Base-by-base conservation (phyloP, 176 grass and related monocot genomes). In the Elaeis guineensis region DNA sequence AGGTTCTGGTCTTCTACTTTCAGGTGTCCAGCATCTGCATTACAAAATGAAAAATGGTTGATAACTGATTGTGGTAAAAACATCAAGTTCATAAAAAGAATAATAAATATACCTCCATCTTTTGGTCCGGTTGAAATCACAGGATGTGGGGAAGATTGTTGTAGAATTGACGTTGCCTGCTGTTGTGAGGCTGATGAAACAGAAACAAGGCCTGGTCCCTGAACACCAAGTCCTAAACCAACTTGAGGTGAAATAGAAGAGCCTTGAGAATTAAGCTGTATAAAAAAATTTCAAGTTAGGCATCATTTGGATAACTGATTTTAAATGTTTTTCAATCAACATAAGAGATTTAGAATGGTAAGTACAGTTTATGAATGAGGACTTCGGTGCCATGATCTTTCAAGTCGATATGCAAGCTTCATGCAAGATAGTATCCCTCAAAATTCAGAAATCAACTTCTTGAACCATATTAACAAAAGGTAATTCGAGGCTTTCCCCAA, bases 201-300 rank as follows among this genome's bases (percentile, higher is more conserved):
- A 86, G 62, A 75, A 77, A 19, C 29, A 66, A 75, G 79, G 86
- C 87, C 88, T 92, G 78, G 51, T 53, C 73, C 87, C 72, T 86
- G 94, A 69, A 67, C 76, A 30, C 76, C 82, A 70, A 83, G 70
- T 3, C 77, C 86, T 51, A 84, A 26, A 63, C 75, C 79, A 32
- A 76, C 75, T 78, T 95, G 90, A 60, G 84, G 71, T 53, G 84
- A 55, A 52, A 85, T 58, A 63, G 84, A 73, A 50, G 75, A 65
- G 66, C 26, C 81, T 79, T 98, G 94, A 75, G 87, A 69, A 83
- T 76, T 91, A 62, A 92, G 86, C 84, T 93, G 79, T 67, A 83
- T 50, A 64, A 63, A 82, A 82, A n/a, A 71, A 71, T 66, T 25
- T 52, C 21, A 9, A 44, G 35, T 44, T 11, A 44, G 35, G 11